These are phyloP conservation scores for Barbarea vulgaris DNA, from an alignment of 345 rosid genomes.

Conservation along the genomic window DNA sequence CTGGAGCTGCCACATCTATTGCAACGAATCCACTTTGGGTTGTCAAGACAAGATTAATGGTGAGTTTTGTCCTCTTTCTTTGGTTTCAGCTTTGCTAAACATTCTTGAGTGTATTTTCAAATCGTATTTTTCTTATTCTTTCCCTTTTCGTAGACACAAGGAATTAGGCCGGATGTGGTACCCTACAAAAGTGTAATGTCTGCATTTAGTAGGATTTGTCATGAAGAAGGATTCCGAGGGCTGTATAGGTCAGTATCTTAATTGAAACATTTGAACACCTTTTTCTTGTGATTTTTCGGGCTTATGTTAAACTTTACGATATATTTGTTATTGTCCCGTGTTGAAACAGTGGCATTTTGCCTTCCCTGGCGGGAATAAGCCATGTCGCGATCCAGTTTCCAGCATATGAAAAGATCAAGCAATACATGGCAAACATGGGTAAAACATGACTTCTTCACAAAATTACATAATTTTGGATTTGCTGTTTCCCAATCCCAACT, in stretches of 20 bases:
- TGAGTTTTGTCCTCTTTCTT: constrained; percentile 40
- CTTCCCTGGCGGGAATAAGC: constrained; percentile 89
- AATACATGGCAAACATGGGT: constrained; percentile 73
- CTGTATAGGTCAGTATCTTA: constrained; percentile 70
- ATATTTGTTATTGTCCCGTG: constrained; percentile 14
- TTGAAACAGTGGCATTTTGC: constrained; percentile 84
- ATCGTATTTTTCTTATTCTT: neutral
- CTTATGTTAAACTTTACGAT: neutral
- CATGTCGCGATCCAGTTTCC: constrained; percentile 99
- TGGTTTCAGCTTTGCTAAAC: constrained; percentile 5
- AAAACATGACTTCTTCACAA: constrained; percentile 25
- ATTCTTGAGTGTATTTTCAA: neutral
- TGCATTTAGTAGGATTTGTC: constrained; percentile 74
- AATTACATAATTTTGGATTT: constrained; percentile 20
- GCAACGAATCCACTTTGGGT: constrained; percentile 97
- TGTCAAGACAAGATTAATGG: constrained; percentile 97
- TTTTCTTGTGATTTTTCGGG: constrained; percentile 1
- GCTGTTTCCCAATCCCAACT: neutral
- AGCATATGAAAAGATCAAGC: constrained; percentile 88
- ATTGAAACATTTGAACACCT: neutral
- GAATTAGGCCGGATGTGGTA: constrained; percentile 71
- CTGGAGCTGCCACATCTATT: constrained; percentile 90
- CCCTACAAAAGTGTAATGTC: constrained; percentile 79
- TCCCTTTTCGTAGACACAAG: constrained; percentile 53
- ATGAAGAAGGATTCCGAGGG: constrained; percentile 90